phyloP scores from a whole-genome alignment of 140 eudicot genomes.

The Cichorium intybus region DNA sequence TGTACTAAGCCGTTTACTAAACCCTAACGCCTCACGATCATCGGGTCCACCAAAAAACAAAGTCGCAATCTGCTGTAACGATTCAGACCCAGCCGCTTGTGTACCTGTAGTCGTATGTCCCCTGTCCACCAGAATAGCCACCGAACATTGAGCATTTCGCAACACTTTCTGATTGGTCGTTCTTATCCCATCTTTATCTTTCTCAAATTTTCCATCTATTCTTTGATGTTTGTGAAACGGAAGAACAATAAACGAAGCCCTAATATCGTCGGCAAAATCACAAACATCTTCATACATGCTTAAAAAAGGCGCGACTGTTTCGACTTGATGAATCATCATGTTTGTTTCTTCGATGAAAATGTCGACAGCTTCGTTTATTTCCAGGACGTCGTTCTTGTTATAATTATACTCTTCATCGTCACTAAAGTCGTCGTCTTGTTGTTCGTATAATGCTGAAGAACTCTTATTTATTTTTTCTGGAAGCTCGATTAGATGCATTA shows the following conservation, averaged over 20 bases:
- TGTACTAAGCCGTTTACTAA: constrained; percentile 74
- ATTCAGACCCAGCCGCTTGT: constrained; percentile 43
- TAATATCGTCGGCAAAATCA: constrained; percentile 57
- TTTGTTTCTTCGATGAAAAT: constrained; percentile 47
- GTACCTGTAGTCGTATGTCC: constrained; percentile 55
- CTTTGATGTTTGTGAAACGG: constrained; percentile 96
- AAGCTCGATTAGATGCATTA: constrained; percentile 83
- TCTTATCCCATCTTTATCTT: constrained; percentile 80
- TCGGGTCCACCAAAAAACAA: constrained; percentile 96
- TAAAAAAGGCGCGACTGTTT: constrained; percentile 58
- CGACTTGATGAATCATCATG: constrained; percentile 59
- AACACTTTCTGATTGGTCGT: constrained; percentile 79
- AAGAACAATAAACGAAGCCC: constrained; percentile 76
- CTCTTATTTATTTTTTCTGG: constrained; percentile 61
- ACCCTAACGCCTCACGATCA: constrained; percentile 94
- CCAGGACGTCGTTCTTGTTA: constrained; percentile 70
- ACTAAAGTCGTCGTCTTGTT: constrained; percentile 64
- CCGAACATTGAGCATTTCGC: constrained; percentile 73
- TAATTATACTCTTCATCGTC: constrained; percentile 74
- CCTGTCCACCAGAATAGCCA: constrained; percentile 79
- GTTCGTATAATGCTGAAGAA: constrained; percentile 41
- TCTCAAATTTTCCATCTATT: constrained; percentile 88
- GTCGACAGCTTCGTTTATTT: constrained; percentile 83
- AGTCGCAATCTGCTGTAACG: constrained; percentile 77
- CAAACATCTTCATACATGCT: constrained; percentile 78